Base-by-base conservation (phyloP, 106 monocot species). In the Dendrobium chrysotoxum region DNA sequence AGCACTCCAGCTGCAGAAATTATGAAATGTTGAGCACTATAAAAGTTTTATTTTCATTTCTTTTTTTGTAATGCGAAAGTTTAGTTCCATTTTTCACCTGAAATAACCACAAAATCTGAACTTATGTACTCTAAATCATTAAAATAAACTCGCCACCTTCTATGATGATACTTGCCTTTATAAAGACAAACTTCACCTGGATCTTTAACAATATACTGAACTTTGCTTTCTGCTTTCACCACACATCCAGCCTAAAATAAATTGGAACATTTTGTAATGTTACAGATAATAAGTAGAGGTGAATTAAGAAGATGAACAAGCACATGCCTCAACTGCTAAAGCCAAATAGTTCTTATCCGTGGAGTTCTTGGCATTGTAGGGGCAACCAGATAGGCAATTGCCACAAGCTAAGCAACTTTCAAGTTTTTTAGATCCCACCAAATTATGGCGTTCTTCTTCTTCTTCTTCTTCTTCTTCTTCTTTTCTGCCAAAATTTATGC, bases 311-410 rank as follows among this genome's bases (percentile, higher is more conserved):
- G 5, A 15, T 25, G 38, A 53, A 77, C 15, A 53, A 77, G 9
- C 16, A 40, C 39, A 7, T 85, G 72, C 85, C 81, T 86, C 28
- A 44, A 76, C 75, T 57, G 82, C 86, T 68, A 72, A 79, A 58
- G 79, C 74, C 54, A 86, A 53, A 61, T 86, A 86, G 53, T 82
- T 86, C 75, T 82, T 86, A 74, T 86, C 82, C 13, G 82, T 86
- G 35, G 86, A 86, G 64, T 86, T 86, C 78, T 86, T 86, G 28
- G 86, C 86, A 82, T 86, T 78, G 31, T 86, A 86, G 21, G 82
- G 86, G 47, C 86, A 86, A 26, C 86, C 86, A 25, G 86, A 86
- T 17, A 86, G 47, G 40, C 86, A 86, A 79, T 86, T 86, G 23
- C 86, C 86, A 82, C 86, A 86, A 20, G 79, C 86, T 4, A 86